Conservation (phyloP, 2,329 filamentous ascomycete species). For the Fusarium sp. region DNA sequence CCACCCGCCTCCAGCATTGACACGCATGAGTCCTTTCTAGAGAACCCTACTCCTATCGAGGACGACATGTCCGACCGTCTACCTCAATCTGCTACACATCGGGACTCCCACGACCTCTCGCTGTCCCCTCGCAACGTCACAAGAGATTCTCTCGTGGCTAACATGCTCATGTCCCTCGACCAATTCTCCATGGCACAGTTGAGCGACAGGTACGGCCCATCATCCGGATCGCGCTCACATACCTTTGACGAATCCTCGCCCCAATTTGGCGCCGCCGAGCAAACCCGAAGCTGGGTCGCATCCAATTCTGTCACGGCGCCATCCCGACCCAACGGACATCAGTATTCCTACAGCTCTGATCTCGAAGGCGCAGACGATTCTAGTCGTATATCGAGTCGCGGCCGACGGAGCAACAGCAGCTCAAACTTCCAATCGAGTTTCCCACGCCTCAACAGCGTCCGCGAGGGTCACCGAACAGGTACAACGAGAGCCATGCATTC, state of each 20-base stretch:
- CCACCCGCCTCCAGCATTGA: constrained; percentile 35
- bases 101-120: constrained; percentile 87
- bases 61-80: constrained; percentile 46
- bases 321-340: constrained; percentile 46
- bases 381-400: constrained; percentile 65
- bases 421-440: constrained; percentile 73
- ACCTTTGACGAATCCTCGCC: constrained; percentile 44
- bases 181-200: constrained; percentile 72
- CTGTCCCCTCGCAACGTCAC: constrained; percentile 80
- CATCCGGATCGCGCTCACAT: constrained; percentile 42
- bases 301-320: constrained; percentile 41
- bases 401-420: constrained; percentile 82
- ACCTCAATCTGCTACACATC: constrained; percentile 47
- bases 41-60: constrained; percentile 47
- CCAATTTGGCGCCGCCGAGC: constrained; percentile 48
- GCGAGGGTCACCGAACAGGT: constrained; percentile 56
- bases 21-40: constrained; percentile 47
- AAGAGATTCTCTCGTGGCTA: constrained; percentile 91
- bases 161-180: constrained; percentile 94
- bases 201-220: constrained; percentile 42
- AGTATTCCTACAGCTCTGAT: constrained; percentile 71
- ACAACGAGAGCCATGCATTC: constrained; percentile 59
- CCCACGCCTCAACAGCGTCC: constrained; percentile 71
- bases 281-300: constrained; percentile 48
- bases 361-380: constrained; percentile 66